Evolutionary conservation across 208 protist genomes (phyloP), one percentile per base, ranked within the genome.

Genomic region (Naegleria gruberi): DNA sequence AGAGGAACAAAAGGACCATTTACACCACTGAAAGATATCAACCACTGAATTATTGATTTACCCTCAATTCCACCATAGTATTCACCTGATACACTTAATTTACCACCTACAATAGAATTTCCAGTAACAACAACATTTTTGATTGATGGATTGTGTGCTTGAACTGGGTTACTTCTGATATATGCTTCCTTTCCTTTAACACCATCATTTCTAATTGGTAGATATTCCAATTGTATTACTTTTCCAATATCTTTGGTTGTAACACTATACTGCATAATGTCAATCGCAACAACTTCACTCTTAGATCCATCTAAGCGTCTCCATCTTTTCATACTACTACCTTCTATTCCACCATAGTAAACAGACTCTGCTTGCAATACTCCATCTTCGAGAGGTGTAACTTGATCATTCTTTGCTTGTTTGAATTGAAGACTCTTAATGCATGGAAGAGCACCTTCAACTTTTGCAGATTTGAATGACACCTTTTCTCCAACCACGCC

Each of bases 301-400:
- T n/a, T 17, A n/a, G 15, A 2, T 19, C 65, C 26, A 77, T 77
- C 65, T 37, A 55, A 3, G 7, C 83, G 6, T 55, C 30, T 45
- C 83, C 83, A 87, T 51, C 17, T 46, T 55, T 41, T 87, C 4
- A 87, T 6, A 6, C n/a, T 44, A 0, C 6, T 41, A 26, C 83
- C 83, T n/a, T 87, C 43, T 40, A 23, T 12, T 55, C 83, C 83
- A 19, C 83, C 83, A 55, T 40, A 87, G n/a, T 87, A 87, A n/a
- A 5, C 15, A 3, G 1, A 2, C 8, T 43, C 8, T 1, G 30
- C 65, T n/a, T 6, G 30, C 6, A 77, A 8, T 6, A 77, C 0
- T 37, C 65, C 6, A 37, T 77, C 65, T n/a, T 77, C 65, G 1
- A 77, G 10, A 37, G 65, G 65, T 37, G n/a, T 37, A 37, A 77